A percentile compares a stretch with the other conserved stretches of the same genome.
Evolutionary conservation across 441 rosid species (phyloP).

Genomic region (Melastoma candidum): DNA sequence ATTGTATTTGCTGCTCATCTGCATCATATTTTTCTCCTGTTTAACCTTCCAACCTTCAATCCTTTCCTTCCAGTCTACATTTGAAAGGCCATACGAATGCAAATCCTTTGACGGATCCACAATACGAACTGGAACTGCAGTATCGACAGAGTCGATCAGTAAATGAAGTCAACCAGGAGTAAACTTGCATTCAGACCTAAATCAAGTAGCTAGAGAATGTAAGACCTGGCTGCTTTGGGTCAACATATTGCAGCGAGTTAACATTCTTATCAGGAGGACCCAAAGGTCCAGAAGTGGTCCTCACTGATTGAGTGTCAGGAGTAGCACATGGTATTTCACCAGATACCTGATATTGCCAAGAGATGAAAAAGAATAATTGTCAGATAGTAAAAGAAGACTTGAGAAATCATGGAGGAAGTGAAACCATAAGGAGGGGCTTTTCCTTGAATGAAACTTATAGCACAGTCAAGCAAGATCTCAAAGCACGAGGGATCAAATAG

Average conservation of each 20-base stretch:
- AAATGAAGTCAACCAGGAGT: constrained; percentile 1
- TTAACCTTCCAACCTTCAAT: constrained; percentile 97
- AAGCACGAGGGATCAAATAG: too few relatives aligned
- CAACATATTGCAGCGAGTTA: constrained; percentile 69
- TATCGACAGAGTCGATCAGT: constrained; percentile 15
- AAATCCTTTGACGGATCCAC: constrained; percentile 97
- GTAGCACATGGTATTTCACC: constrained; percentile 84
- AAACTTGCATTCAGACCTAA: constrained; percentile 6
- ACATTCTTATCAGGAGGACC: constrained; percentile 74
- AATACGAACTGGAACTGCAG: constrained; percentile 83
- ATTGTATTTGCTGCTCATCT: constrained; percentile 44
- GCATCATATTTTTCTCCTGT: constrained; percentile 77
- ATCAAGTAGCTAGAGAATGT: constrained; percentile 7
- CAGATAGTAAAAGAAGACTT: background rate
- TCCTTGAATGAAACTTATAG: too few relatives aligned
- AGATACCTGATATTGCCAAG: constrained; percentile 46
- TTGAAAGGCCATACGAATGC: constrained; percentile 91
- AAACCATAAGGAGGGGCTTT: too few relatives aligned
- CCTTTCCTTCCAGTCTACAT: constrained; percentile 97
- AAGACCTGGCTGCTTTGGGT: constrained; percentile 94
- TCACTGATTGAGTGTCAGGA: constrained; percentile 75
- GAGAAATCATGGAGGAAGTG: too few relatives aligned
- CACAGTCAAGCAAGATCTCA: too few relatives aligned
- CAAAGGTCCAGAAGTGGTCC: constrained; percentile 98
- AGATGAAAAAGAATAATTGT: constrained; percentile 1